phyloP scores from a whole-genome alignment of 2,329 filamentous ascomycete species.

The Arthrobotrys pseudoclavata region DNA sequence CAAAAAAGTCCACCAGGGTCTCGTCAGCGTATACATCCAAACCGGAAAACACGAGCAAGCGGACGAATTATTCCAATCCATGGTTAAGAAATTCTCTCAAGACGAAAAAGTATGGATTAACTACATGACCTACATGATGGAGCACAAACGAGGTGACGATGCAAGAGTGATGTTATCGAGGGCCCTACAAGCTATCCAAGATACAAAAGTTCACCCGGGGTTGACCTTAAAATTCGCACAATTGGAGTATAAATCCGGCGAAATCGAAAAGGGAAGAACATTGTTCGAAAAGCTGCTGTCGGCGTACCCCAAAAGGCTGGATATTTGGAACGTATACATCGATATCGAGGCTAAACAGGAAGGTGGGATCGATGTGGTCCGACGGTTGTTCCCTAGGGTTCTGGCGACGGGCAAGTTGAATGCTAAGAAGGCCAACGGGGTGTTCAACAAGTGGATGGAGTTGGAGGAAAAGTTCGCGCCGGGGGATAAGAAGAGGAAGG shows the following conservation, averaged over 20 bases:
- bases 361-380: slow-evolving; percentile 73
- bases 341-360: slow-evolving; percentile 79
- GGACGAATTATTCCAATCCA: slow-evolving; percentile 85
- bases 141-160: slow-evolving; percentile 76
- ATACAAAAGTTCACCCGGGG: slow-evolving; percentile 75
- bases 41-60: slow-evolving; percentile 90
- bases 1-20: slow-evolving; percentile 86
- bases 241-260: slow-evolving; percentile 91
- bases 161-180: slow-evolving; percentile 83
- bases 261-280: slow-evolving; percentile 90
- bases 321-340: slow-evolving; percentile 92
- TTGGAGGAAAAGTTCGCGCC: slow-evolving; percentile 79
- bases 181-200: slow-evolving; percentile 83
- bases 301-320: slow-evolving; percentile 87
- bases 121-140: slow-evolving; percentile 89
- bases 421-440: slow-evolving; percentile 82
- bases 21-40: slow-evolving; percentile 95
- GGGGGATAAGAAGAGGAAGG: slow-evolving; percentile 78
- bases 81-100: slow-evolving; percentile 88
- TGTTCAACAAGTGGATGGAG: slow-evolving; percentile 92
- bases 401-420: slow-evolving; percentile 78
- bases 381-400: slow-evolving; percentile 86
- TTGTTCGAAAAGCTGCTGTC: slow-evolving; percentile 90
- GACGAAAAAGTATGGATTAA: slow-evolving; percentile 89
- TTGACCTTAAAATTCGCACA: slow-evolving; percentile 90